Evolutionary conservation across 495 filamentous ascomycete genomes (phyloP).

Genomic region (Penicillium subrubescens): DNA sequence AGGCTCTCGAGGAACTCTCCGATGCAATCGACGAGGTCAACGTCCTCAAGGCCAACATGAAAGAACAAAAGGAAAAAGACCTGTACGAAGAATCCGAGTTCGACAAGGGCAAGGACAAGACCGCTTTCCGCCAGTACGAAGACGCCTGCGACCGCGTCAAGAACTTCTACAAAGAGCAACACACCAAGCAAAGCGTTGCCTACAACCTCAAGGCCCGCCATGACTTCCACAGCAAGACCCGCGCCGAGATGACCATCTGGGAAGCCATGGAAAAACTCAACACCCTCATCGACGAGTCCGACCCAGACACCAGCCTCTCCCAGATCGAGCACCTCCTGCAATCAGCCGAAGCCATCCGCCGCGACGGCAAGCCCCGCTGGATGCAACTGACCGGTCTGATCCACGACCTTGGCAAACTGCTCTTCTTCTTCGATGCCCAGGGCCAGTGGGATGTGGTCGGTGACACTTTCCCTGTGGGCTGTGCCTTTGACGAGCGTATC

Average conservation of each 20-base stretch:
- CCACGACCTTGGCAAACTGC: conserved; percentile 85
- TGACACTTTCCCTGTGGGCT: conserved; percentile 91
- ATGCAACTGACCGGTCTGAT: conserved; percentile 90
- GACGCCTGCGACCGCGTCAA: conserved; percentile 78
- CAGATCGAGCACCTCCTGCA: conserved; percentile 90
- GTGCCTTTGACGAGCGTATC: conserved; percentile 72
- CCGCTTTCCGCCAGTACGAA: conserved; percentile 77
- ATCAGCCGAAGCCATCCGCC: conserved; percentile 81
- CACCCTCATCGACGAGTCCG: conserved; percentile 83
- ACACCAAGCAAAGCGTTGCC: conserved; percentile 80
- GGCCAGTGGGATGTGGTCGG: conserved; percentile 95
- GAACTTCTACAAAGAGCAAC: conserved; percentile 81
- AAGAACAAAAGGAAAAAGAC: conserved; percentile 41
- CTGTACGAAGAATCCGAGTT: conserved; percentile 68
- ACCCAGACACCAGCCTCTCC: conserved; percentile 81
- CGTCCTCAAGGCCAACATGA: conserved; percentile 64
- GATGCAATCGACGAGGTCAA: conserved; percentile 83
- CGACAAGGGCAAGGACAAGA: conserved; percentile 78
- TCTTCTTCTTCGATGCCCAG: conserved; percentile 78
- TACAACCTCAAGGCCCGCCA: conserved; percentile 79
- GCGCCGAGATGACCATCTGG: conserved; percentile 82
- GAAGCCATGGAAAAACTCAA: conserved; percentile 88
- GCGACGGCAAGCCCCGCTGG: conserved; percentile 88
- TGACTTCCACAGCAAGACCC: conserved; percentile 64
- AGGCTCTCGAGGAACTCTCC: conserved; percentile 76